Conservation (phyloP, 2,329 filamentous ascomycete genomes). For the Penicillium sp. region DNA sequence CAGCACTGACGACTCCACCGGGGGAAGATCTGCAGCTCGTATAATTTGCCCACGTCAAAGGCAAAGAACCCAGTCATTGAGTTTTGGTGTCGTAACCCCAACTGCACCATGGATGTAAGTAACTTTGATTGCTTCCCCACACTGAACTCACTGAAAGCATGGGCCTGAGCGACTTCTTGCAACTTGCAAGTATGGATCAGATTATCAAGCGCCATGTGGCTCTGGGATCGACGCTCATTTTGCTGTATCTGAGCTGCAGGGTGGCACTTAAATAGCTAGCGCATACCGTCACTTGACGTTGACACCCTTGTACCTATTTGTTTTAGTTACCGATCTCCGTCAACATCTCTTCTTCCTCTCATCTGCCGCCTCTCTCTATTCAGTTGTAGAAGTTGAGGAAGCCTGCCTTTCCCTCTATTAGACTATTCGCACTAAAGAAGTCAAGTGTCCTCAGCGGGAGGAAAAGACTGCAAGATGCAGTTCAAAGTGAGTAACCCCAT, state of each 20-base stretch:
- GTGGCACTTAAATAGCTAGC: slow-evolving; percentile 3
- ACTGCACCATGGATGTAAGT: neutral
- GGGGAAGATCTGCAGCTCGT: neutral
- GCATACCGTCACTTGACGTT: neutral
- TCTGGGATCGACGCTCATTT: slow-evolving; percentile 16
- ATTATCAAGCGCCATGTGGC: slow-evolving; percentile 5
- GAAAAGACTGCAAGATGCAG: slow-evolving; percentile 18
- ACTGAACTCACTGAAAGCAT: slow-evolving; percentile 3
- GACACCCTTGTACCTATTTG: neutral
- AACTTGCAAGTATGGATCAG: neutral
- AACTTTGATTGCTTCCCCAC: slow-evolving; percentile 18
- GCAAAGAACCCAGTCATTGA: neutral
- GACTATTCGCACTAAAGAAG: neutral
- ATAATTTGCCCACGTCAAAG: neutral
- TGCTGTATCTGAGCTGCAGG: neutral
- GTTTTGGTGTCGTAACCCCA: neutral
- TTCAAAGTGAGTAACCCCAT: slow-evolving; percentile 16
- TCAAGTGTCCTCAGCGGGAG: slow-evolving; percentile 1
- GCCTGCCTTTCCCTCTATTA: neutral
- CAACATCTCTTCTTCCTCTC: neutral
- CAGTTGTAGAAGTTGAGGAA: neutral
- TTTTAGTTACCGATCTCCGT: neutral
- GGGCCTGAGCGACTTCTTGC: slow-evolving; percentile 1
- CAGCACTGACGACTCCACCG: neutral
- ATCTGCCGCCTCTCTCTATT: neutral